Evolutionary conservation across 371 early-diverging fungal species (phyloP), one percentile per base, ranked within the genome.

Genomic region (Mucor sp.): DNA sequence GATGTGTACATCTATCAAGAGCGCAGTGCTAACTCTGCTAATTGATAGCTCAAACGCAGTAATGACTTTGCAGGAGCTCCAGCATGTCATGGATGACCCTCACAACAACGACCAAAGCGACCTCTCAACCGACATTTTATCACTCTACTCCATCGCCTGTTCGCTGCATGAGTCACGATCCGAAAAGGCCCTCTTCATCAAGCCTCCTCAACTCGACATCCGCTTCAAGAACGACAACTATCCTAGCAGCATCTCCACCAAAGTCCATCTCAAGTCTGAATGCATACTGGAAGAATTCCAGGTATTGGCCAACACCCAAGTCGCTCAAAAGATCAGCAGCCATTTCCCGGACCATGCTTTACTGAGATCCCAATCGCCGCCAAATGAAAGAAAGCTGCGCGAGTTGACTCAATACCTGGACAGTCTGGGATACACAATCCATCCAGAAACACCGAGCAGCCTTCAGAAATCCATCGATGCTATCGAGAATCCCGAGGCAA

Each of bases 271-370:
- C 64, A 79, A 66, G 77, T 89, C 63, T 74, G 91, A 91, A 7
- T 90, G 94, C 67, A 87, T 99, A 6, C 86, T 99, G 27, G 94
- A 96, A 70, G 99, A 99, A 74, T 94, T 97, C 72, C 96, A 94
- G 93, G 78, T 98, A 15, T 77, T 98, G 17, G 97, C 97, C 25
- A 97, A 99, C 75, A 91, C 92, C 17, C 85, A 87, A 28, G 97
- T 98, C 0, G 98, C 98, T 0, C 85, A 89, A 70, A 91, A 90
- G 74, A 95, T 97, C 8, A 87, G 87, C 62, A 77, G 87, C 58
- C 75, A 86, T 65, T 94, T 93, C 75, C 95, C 95, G 2, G 95
- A 95, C 50, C 87, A 90, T 15, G 92, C 97, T 4, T 76, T 99
- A 50, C 84, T 99, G 21, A 88, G 89, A 27, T 82, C 89, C 0